Percentiles rank a stretch among this genome's conserved stretches.
Conservation (phyloP, 23 red algal genomes). For the Gracilaria vermiculophylla region DNA sequence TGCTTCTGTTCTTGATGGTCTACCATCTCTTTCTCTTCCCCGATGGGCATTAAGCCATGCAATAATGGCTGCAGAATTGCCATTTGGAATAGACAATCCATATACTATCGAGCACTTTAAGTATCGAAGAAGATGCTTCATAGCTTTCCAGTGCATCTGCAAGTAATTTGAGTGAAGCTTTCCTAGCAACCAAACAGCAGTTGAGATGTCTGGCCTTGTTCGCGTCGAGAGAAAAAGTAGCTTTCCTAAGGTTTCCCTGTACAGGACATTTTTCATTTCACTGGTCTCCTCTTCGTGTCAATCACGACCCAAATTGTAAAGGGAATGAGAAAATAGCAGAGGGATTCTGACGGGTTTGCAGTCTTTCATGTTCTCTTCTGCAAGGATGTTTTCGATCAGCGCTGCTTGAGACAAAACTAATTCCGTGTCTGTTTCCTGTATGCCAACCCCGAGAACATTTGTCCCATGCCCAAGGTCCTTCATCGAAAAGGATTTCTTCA, state of each 20-base stretch:
- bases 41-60: not conserved
- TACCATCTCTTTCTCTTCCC: not conserved
- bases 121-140: conserved; percentile 1
- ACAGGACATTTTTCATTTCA: conserved; percentile 14
- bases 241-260: conserved; percentile 4
- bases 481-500: not conserved
- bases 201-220: conserved; percentile 3
- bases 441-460: not conserved
- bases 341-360: not conserved
- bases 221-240: conserved; percentile 18
- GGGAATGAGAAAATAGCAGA: not conserved
- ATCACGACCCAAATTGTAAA: not conserved
- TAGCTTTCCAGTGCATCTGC: not conserved
- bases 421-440: not conserved
- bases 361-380: not conserved
- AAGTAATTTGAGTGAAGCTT: not conserved
- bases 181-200: conserved; percentile 9
- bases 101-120: not conserved
- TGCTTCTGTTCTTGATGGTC: not conserved
- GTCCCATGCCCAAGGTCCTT: not conserved
- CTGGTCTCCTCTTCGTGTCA: not conserved
- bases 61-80: not conserved
- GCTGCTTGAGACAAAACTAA: not conserved
- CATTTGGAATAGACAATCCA: not conserved
- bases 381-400: not conserved